Base-by-base conservation (phyloP, 768 basidiomycete species). In the Guyanaporus albipodus region DNA sequence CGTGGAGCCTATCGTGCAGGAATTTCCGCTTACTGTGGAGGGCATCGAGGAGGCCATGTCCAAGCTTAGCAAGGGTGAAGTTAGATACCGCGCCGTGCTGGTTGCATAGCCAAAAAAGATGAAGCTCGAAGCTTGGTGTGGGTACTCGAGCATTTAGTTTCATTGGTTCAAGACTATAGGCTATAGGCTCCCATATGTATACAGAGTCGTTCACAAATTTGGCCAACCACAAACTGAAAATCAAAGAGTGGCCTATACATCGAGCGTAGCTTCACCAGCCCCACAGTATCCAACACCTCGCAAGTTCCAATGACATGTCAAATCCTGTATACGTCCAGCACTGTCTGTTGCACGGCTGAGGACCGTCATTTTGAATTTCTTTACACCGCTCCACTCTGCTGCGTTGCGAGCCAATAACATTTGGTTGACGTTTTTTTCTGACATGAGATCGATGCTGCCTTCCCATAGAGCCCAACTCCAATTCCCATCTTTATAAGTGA, bases 391-490 rank as follows among this genome's bases (percentile, higher is more conserved):
- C 9, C 55, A 54, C 15, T 42, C 45, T n/a, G 26, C 19, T 44
- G 31, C 15, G 15, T 49, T 24, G 8, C 19, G 12, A 17, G 35
- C 44, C 35, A 38, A 19, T 8, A 39, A 15, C 38, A 42, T 45
- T 3, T 8, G 42, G 19, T 52, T 64, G 38, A 57, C 53, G 4
- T 54, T 58, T 36, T 56, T 57, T 22, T 56, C 61, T 47, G 48
- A 24, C 42, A 49, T 17, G 32, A 68, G 62, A 7, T 66, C 60
- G 12, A 87, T 11, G 38, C 71, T 67, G 4, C 60, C 70, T 56
- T 84, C 79, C 86, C 85, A 87, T 18, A 86, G 59, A 5, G 80
- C 76, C 85, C 86, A 88, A 56, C 85, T 85, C 83, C 84, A 87
- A 51, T 61, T 73, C 4, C 83, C 83, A 28, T 76, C 67, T 44